phyloP scores from a whole-genome alignment of 768 basidiomycete species.

The Phylloporus rhodoxanthus region DNA sequence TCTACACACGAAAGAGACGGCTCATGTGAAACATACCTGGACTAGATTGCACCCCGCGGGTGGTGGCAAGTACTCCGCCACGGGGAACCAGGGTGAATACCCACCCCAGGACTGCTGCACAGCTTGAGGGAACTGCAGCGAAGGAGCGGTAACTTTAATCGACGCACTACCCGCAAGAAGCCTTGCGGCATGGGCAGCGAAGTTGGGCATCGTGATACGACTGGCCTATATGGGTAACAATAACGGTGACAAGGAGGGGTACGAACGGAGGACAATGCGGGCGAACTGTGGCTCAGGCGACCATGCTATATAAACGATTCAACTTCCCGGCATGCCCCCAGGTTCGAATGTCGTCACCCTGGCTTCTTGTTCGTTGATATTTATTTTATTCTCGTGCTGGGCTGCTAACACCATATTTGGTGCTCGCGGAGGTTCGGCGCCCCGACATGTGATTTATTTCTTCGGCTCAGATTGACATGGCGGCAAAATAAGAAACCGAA shows the following conservation, averaged over 20 bases:
- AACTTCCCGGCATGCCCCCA: too few species aligned
- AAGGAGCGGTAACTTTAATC: constrained; percentile 4
- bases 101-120: constrained; percentile 42
- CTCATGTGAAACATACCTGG: constrained; percentile 37
- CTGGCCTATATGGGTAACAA: too few species aligned
- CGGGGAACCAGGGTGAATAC: constrained; percentile 54
- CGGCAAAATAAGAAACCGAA: too few species aligned
- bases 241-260: neutral
- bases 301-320: too few species aligned
- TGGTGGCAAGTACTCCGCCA: constrained; percentile 37
- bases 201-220: neutral
- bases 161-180: neutral
- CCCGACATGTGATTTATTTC: too few species aligned
- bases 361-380: too few species aligned
- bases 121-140: constrained; percentile 4
- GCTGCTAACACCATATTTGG: too few species aligned
- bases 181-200: neutral
- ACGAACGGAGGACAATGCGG: neutral
- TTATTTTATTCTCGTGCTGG: too few species aligned
- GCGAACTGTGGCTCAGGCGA: neutral
- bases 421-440: too few species aligned
- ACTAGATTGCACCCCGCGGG: constrained; percentile 44
- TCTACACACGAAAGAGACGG: neutral
- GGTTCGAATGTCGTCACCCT: too few species aligned
- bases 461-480: too few species aligned